phyloP scores from a whole-genome alignment of 306 rosid species.

The Glycine latifolia region DNA sequence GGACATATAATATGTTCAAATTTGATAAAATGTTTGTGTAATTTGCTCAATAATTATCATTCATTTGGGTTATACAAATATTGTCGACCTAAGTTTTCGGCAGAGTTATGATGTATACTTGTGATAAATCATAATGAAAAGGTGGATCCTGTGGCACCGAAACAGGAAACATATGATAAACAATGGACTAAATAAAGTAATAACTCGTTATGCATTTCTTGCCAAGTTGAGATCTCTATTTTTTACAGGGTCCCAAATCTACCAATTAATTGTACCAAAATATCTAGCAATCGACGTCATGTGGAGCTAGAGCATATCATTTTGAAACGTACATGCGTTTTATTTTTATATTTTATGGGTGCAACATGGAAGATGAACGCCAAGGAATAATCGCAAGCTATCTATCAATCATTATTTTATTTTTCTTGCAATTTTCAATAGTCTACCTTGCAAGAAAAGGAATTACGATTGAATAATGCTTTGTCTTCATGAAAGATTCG shows the following conservation, averaged over 20 bases:
- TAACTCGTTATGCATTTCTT: conserved; percentile 50
- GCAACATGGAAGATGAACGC: conserved; percentile 12
- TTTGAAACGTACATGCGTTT: conserved; percentile 17
- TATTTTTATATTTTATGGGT: conserved; percentile 31
- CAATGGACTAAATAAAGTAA: conserved; percentile 41
- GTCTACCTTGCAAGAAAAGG: conserved; percentile 57
- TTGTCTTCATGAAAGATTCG: conserved; percentile 30
- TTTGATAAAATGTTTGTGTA: too few species aligned
- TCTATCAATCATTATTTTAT: not conserved
- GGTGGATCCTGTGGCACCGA: conserved; percentile 40
- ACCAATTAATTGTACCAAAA: too few species aligned
- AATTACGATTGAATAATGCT: conserved; percentile 19
- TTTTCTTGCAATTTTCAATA: conserved; percentile 17
- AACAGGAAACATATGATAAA: conserved; percentile 52
- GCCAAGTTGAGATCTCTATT: conserved; percentile 45
- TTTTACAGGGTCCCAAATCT: not conserved
- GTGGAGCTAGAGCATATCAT: not conserved
- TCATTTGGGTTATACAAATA: conserved; percentile 23
- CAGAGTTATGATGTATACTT: conserved; percentile 17
- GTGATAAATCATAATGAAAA: not conserved
- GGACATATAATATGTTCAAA: too few species aligned
- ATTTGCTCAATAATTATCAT: too few species aligned
- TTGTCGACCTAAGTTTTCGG: conserved; percentile 34
- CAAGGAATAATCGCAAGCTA: conserved; percentile 6
- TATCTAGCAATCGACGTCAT: conserved; percentile 25